Percentiles rank a stretch among this genome's conserved stretches.
Conservation (phyloP, 2,329 filamentous ascomycete species). For the Thermothelomyces thermophilus region DNA sequence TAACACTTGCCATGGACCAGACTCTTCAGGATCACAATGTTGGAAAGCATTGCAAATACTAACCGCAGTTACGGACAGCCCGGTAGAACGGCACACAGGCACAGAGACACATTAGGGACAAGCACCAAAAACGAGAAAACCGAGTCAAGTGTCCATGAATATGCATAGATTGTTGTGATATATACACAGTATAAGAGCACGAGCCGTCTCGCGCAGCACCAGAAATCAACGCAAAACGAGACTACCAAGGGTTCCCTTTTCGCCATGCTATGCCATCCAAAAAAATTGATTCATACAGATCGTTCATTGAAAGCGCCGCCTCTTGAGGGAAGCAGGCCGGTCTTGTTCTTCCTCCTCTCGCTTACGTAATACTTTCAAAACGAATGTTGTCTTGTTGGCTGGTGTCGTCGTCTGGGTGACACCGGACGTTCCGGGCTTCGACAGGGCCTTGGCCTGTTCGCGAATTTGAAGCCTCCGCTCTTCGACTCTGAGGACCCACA, state of each 20-base stretch:
- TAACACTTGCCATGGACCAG: too few relatives aligned
- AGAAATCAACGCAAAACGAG: constrained; percentile 7
- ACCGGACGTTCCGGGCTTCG: constrained; percentile 20
- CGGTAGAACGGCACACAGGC: too few relatives aligned
- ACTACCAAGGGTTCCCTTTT: neutral
- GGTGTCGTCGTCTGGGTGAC: constrained; percentile 19
- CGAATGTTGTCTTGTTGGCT: constrained; percentile 14
- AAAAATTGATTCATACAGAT: constrained; percentile 13
- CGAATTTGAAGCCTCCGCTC: constrained; percentile 31
- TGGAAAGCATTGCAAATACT: too few relatives aligned
- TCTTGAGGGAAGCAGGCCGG: neutral
- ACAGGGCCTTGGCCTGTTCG: constrained; percentile 17
- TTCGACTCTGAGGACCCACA: constrained; percentile 42
- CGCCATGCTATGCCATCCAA: constrained; percentile 9
- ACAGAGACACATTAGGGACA: too few relatives aligned
- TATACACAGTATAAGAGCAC: constrained; percentile 8
- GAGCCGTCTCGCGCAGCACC: neutral
- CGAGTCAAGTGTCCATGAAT: too few relatives aligned
- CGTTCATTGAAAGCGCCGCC: constrained; percentile 7
- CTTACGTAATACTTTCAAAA: constrained; percentile 23
- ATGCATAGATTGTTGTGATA: constrained; percentile 1
- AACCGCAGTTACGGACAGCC: too few relatives aligned
- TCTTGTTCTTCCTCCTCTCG: constrained; percentile 10
- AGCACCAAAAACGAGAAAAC: too few relatives aligned
- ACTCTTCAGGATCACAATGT: too few relatives aligned